phyloP scores from a whole-genome alignment of 1,284 basidiomycete species.

The Leucoagaricus sp. region DNA sequence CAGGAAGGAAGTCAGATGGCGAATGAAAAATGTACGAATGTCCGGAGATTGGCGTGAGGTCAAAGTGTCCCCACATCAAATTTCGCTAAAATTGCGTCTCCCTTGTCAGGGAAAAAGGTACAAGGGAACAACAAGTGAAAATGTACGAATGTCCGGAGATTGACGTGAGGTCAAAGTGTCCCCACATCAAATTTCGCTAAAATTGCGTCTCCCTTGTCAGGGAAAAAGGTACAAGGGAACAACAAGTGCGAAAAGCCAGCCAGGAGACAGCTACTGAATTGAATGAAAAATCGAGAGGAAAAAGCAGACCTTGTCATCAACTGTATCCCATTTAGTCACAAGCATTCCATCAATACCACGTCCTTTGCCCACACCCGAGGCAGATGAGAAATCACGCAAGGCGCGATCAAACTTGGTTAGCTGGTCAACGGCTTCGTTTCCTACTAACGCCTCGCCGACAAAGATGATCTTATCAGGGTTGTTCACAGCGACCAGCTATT shows the following conservation, averaged over 20 bases:
- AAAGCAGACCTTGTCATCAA: constrained; percentile 78
- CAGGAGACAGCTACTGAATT: not conserved
- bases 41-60: not conserved
- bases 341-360: constrained; percentile 96
- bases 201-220: not conserved
- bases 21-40: not conserved
- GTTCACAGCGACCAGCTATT: constrained; percentile 85
- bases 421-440: constrained; percentile 97
- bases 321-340: constrained; percentile 97
- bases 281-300: not conserved
- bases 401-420: constrained; percentile 93
- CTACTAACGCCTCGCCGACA: constrained; percentile 94
- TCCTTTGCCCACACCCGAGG: constrained; percentile 62
- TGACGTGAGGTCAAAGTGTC: not conserved
- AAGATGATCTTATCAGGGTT: constrained; percentile 96
- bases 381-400: constrained; percentile 83
- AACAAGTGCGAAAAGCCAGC: not conserved
- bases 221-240: not conserved
- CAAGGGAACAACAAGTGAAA: not conserved
- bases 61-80: not conserved
- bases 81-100: not conserved
- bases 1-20: not conserved
- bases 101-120: not conserved
- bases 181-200: not conserved
- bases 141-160: not conserved